A percentile compares a stretch with the other conserved stretches of the same genome.
Conservation (phyloP, 1,139 yeast genomes). For the Geotrichum carabidarum region DNA sequence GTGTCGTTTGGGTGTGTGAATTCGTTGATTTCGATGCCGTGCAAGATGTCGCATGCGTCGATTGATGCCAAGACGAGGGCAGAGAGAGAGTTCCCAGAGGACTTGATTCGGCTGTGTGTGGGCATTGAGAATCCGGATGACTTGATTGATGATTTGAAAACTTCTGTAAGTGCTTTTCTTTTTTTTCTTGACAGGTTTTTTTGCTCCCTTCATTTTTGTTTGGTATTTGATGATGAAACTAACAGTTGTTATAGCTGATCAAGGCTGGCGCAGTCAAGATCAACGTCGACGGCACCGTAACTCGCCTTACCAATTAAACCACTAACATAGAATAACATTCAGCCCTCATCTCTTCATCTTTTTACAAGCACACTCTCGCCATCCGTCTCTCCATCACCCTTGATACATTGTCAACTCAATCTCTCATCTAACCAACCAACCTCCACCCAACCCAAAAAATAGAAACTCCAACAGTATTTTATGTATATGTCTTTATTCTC, state of each 20-base stretch:
- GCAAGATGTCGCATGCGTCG: slow-evolving; percentile 95
- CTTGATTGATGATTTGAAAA: slow-evolving; percentile 62
- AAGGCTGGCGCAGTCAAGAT: slow-evolving; percentile 29
- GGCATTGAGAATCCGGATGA: slow-evolving; percentile 73
- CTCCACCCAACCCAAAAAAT: too few species aligned
- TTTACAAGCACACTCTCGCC: too few species aligned
- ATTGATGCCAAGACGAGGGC: slow-evolving; percentile 81
- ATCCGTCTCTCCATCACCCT: too few species aligned
- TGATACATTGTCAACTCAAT: too few species aligned
- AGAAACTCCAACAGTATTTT: too few species aligned
- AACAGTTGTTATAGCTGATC: slow-evolving; percentile 16
- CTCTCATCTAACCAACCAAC: too few species aligned
- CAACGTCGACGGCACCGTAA: slow-evolving; percentile 16
- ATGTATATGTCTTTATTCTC: too few species aligned
- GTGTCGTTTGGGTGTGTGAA: slow-evolving; percentile 94
- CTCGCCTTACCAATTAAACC: not conserved
- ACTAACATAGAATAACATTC: too few species aligned
- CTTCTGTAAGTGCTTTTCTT: slow-evolving; percentile 39
- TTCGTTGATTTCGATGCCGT: slow-evolving; percentile 85
- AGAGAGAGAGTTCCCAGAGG: slow-evolving; percentile 88
- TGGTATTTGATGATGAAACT: not conserved
- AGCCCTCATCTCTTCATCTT: too few species aligned
- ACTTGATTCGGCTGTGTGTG: slow-evolving; percentile 77
- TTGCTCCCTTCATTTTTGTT: not conserved
- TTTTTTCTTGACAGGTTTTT: slow-evolving; percentile 3